Base-by-base conservation (phyloP, 345 rosid genomes). In the Pseudoturritis turrita region DNA sequence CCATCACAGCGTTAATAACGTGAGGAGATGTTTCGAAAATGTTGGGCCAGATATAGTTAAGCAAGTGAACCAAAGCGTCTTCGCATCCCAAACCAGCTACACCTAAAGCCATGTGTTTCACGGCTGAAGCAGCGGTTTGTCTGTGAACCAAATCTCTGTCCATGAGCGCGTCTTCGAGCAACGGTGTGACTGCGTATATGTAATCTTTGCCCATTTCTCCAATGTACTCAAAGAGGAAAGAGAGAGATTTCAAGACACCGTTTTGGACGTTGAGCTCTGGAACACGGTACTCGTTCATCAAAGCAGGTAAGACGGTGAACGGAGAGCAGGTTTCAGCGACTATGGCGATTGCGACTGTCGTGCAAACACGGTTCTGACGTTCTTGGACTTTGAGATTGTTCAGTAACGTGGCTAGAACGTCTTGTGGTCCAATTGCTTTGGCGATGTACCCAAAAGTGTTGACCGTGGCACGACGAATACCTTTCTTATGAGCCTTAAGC, bases 401-500 rank as follows among this genome's bases (percentile, higher is more conserved):
- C 77, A 96, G 73, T 10, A 96, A 84, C 14, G 99, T 96, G 15
- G 98, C 99, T 62, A 96, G 73, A 39, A 96, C 99, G 83, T 96
- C 99, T 52, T 96, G 99, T 5, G 99, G 99, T 6, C 99, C 99
- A 75, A 96, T 96, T 77, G 99, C 99, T 82, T 92, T 96, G 7
- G 99, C 99, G 9, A 96, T 96, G 68, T 96, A 96, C 52, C 99
- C 99, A 25, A 96, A 95, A 23, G 99, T 96, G 75, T 96, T 96
- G 63, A 96, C 99, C 0, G 97, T 92, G 26, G 99, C 98, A 70
- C 99, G 85, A 1, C 99, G 87, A 49, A 96, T 92, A 37, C 99
- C 99, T 83, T 95, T 95, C 81, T 95, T 95, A 84, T 95, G 99
- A 39, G 99, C 99, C 67, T 95, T 91, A n/a, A 95, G 98, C 99